Conservation (phyloP, 2,329 filamentous ascomycete genomes). For the Xylogone sp. region DNA sequence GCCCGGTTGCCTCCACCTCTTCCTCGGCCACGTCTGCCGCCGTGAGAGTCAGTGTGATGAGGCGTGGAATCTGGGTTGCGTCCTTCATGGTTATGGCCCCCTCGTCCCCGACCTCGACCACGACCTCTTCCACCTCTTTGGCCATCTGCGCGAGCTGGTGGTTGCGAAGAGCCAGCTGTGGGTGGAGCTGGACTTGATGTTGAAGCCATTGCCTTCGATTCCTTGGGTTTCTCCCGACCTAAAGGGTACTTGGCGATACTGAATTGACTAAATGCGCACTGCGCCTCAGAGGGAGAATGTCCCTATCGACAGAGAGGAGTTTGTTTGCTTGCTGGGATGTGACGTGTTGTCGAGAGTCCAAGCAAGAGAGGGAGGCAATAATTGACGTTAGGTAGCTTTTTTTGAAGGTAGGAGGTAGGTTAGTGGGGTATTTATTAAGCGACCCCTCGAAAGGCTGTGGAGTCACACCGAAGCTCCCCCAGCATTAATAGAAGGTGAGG, state of each 20-base stretch:
- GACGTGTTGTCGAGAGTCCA: neutral
- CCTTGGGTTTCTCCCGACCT: neutral
- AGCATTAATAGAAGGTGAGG: neutral
- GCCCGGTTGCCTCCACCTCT: constrained; percentile 16
- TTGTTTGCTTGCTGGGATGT: neutral
- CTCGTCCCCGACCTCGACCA: constrained; percentile 32
- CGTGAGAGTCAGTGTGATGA: constrained; percentile 3
- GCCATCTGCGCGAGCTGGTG: constrained; percentile 24
- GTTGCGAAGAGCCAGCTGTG: constrained; percentile 20
- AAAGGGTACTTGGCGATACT: neutral
- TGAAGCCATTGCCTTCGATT: constrained; percentile 5
- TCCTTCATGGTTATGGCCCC: constrained; percentile 1
- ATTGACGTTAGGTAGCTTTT: neutral
- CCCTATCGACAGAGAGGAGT: neutral
- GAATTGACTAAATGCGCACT: neutral
- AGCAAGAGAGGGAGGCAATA: neutral
- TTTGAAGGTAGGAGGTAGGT: neutral
- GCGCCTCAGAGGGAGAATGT: neutral
- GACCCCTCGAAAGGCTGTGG: neutral
- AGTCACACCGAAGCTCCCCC: neutral
- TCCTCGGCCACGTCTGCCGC: constrained; percentile 6
- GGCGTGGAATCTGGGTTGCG: neutral
- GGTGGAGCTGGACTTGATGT: constrained; percentile 6
- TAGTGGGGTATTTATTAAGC: neutral
- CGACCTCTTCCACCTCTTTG: constrained; percentile 34